phyloP scores from a whole-genome alignment of 495 filamentous ascomycete species.

The Neurospora tetraspora region DNA sequence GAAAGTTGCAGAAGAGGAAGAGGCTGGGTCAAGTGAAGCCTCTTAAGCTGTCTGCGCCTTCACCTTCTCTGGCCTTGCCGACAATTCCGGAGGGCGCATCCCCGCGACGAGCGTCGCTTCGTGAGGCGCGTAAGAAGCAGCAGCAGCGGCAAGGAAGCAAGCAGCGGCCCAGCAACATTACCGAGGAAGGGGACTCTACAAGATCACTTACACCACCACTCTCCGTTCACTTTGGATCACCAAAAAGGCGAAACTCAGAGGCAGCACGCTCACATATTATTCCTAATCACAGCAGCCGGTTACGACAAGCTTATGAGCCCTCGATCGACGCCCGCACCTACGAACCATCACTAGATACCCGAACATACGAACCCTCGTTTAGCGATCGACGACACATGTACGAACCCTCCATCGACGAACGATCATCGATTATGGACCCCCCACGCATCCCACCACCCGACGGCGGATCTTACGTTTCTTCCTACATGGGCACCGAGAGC shows the following conservation, averaged over 20 bases:
- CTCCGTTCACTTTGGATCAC: constrained; percentile 22
- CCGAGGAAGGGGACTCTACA: not conserved
- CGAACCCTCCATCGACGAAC: constrained; percentile 3
- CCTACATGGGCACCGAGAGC: constrained; percentile 19
- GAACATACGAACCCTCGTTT: constrained; percentile 30
- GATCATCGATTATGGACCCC: constrained; percentile 29
- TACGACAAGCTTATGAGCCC: constrained; percentile 36
- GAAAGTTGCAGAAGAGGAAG: constrained; percentile 38
- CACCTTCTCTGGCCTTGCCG: constrained; percentile 19
- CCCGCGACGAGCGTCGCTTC: constrained; percentile 26
- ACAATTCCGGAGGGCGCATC: constrained; percentile 37
- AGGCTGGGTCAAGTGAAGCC: not conserved
- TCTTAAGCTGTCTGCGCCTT: not conserved
- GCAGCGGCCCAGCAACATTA: not conserved
- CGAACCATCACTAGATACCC: constrained; percentile 1
- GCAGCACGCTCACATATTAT: not conserved
- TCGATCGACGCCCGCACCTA: constrained; percentile 31
- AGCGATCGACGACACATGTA: constrained; percentile 1
- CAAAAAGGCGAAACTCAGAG: constrained; percentile 15
- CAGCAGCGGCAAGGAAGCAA: not conserved
- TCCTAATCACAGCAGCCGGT: constrained; percentile 19
- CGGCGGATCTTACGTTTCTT: constrained; percentile 35
- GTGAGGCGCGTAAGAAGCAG: constrained; percentile 15
- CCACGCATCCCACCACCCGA: constrained; percentile 35
- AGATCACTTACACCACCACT: not conserved